Percentiles rank a stretch among this genome's conserved stretches.
These are phyloP conservation scores for Gloeopeniophorella convolvens DNA, from an alignment of 768 basidiomycete genomes.

Conservation along the genomic window DNA sequence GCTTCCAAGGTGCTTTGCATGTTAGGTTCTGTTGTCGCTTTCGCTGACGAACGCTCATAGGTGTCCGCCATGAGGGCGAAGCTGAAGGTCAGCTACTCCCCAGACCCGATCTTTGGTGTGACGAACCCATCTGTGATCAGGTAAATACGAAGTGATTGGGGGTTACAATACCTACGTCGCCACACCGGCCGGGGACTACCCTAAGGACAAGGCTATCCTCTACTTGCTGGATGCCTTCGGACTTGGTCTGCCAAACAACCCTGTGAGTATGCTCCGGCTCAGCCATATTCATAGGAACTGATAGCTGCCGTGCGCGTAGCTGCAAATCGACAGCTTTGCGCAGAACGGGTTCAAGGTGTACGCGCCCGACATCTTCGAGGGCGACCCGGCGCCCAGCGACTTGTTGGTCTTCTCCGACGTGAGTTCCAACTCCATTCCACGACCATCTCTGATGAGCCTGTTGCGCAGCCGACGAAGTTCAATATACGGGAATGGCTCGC, in stretches of 20 bases:
- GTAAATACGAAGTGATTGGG: constrained; percentile 32
- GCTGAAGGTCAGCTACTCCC: constrained; percentile 30
- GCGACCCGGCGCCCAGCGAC: background rate
- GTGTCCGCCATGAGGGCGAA: constrained; percentile 31
- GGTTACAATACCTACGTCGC: constrained; percentile 38
- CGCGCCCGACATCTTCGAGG: background rate
- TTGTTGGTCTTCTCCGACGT: constrained; percentile 16
- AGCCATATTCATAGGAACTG: background rate
- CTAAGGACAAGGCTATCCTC: constrained; percentile 32
- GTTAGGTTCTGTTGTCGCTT: too few species aligned
- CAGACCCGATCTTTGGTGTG: background rate
- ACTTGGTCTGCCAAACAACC: constrained; percentile 26
- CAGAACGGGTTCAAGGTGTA: background rate
- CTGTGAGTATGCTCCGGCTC: constrained; percentile 17
- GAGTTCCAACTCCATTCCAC: too few species aligned
- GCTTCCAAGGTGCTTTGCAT: too few species aligned
- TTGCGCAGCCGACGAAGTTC: background rate
- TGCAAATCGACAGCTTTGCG: background rate
- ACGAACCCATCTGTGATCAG: constrained; percentile 17
- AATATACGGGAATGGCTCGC: background rate
- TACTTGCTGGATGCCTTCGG: constrained; percentile 37
- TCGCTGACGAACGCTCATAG: too few species aligned
- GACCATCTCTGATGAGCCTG: too few species aligned
- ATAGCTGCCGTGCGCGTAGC: too few species aligned
- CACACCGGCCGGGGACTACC: constrained; percentile 32